phyloP scores from a whole-genome alignment of 805 yeast species.

The Cyberlindnera galapagoensis region DNA sequence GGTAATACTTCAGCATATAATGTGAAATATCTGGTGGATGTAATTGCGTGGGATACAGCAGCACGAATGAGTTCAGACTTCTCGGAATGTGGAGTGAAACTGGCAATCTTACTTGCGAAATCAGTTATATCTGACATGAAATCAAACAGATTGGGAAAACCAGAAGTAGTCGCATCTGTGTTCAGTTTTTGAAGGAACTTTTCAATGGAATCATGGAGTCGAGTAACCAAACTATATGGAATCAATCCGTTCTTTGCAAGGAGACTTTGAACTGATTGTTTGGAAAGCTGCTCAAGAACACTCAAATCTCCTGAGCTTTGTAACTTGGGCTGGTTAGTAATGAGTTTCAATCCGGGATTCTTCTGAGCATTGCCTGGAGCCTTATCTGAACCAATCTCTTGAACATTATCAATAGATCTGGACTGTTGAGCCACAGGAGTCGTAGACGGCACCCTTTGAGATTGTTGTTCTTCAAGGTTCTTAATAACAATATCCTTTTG shows the following conservation, averaged over 20 bases:
- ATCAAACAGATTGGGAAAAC: slow-evolving; percentile 38
- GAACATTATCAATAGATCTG: no score
- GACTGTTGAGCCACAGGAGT: background rate
- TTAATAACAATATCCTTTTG: slow-evolving; percentile 7
- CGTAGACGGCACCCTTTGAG: slow-evolving; percentile 1
- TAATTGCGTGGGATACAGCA: slow-evolving; percentile 66
- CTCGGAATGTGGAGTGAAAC: slow-evolving; percentile 28
- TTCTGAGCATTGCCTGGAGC: background rate
- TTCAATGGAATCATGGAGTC: slow-evolving; percentile 44
- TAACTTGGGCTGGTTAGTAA: slow-evolving; percentile 33
- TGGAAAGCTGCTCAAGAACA: slow-evolving; percentile 18
- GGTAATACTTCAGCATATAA: slow-evolving; percentile 63
- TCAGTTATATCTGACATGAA: slow-evolving; percentile 44
- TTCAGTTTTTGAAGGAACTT: slow-evolving; percentile 32
- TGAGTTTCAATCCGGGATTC: slow-evolving; percentile 41
- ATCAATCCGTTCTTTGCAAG: slow-evolving; percentile 38
- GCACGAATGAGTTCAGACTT: slow-evolving; percentile 49
- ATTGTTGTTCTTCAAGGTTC: slow-evolving; percentile 4
- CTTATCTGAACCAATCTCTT: background rate
- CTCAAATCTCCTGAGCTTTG: slow-evolving; percentile 24
- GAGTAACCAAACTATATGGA: slow-evolving; percentile 36
- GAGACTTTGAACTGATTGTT: slow-evolving; percentile 26
- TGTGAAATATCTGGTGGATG: slow-evolving; percentile 70
- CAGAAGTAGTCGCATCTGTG: slow-evolving; percentile 16
- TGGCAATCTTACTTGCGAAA: slow-evolving; percentile 25